A percentile compares a stretch with the other conserved stretches of the same genome.
These are phyloP conservation scores for Cercophora sp. DNA, from an alignment of 495 filamentous ascomycete species.

Conservation along the genomic window DNA sequence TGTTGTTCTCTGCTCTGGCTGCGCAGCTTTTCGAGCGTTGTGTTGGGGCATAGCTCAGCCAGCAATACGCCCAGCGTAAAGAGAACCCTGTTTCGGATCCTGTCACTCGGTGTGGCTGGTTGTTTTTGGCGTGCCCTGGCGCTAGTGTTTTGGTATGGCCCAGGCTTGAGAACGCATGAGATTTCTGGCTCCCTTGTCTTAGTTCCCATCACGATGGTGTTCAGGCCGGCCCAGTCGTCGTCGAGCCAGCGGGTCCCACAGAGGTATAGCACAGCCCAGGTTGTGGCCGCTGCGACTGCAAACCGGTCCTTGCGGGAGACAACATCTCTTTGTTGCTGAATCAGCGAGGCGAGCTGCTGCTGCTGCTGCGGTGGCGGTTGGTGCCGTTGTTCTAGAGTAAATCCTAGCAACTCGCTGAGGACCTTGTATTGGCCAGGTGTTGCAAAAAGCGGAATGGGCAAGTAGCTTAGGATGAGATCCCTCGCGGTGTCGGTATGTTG, in stretches of 20 bases:
- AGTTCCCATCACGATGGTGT: background rate
- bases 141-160: background rate
- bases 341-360: too few species aligned
- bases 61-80: constrained; percentile 8
- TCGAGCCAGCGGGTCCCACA: constrained; percentile 11
- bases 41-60: constrained; percentile 3
- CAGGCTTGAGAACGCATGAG: constrained; percentile 1
- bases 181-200: background rate
- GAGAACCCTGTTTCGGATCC: constrained; percentile 5
- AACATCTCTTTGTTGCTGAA: too few species aligned
- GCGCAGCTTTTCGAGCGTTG: background rate
- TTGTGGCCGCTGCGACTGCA: constrained; percentile 5
- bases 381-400: too few species aligned
- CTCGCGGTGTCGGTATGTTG: too few species aligned
- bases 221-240: background rate
- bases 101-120: background rate
- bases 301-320: constrained; percentile 7
- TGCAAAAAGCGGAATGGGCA: too few species aligned
- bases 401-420: too few species aligned
- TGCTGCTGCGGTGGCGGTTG: too few species aligned
- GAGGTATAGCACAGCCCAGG: constrained; percentile 10
- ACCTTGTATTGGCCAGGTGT: too few species aligned
- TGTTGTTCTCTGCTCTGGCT: background rate
- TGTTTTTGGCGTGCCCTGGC: background rate
- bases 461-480: too few species aligned